A percentile compares a stretch with the other conserved stretches of the same genome.
These are phyloP conservation scores for Saccharomycopsis sp. DNA, from an alignment of 805 yeast species.

Conservation along the genomic window DNA sequence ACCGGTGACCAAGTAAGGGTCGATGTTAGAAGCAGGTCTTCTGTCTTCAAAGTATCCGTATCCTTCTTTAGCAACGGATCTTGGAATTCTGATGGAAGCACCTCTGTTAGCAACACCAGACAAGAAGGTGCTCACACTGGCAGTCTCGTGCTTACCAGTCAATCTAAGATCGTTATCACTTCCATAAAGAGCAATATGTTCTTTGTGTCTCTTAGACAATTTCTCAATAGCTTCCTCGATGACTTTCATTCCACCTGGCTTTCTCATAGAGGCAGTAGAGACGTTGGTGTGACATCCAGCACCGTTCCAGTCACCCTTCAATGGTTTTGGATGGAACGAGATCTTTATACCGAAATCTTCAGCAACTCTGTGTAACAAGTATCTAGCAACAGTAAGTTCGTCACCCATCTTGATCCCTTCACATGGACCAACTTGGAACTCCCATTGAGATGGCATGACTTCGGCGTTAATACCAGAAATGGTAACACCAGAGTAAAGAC, in stretches of 20 bases:
- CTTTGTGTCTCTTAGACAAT: conserved; percentile 92
- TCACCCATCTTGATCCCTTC: conserved; percentile 96
- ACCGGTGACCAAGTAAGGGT: conserved; percentile 98
- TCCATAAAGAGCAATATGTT: conserved; percentile 94
- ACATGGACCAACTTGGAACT: conserved; percentile 99
- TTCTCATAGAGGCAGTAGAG: conserved; percentile 86
- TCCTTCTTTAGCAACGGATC: conserved; percentile 97
- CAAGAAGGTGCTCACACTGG: conserved; percentile 82
- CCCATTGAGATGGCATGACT: conserved; percentile 99
- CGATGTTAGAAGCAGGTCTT: conserved; percentile 99
- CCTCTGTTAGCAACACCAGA: conserved; percentile 99
- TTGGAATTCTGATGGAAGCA: conserved; percentile 97
- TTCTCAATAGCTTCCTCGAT: conserved; percentile 91
- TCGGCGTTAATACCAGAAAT: conserved; percentile 98
- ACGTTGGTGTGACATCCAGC: conserved; percentile 99
- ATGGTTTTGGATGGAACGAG: conserved; percentile 98
- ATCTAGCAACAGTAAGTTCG: conserved; percentile 94
- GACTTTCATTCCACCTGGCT: conserved; percentile 90
- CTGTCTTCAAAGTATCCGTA: conserved; percentile 99
- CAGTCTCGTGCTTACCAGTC: conserved; percentile 98
- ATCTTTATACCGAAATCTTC: conserved; percentile 99
- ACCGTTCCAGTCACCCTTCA: conserved; percentile 99
- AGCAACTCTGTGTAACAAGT: conserved; percentile 87
- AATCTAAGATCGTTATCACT: conserved; percentile 91
- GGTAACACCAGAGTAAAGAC: conserved; percentile 84